Evolutionary conservation across 2,329 filamentous ascomycete species (phyloP), one percentile per base, ranked within the genome.

Genomic region (Lojkania enalia): DNA sequence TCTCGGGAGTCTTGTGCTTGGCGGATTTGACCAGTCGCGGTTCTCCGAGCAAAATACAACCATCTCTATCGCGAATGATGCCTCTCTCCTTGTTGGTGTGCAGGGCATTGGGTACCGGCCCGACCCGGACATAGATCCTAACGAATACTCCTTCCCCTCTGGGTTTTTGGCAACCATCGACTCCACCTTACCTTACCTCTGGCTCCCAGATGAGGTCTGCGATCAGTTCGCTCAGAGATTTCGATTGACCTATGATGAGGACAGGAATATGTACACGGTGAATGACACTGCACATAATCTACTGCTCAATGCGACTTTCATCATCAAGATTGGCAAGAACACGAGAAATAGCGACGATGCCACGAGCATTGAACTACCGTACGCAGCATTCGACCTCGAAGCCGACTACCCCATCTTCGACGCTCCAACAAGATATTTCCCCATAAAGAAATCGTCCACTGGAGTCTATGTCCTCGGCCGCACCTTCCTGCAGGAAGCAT

Each of bases 21-120:
- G 73, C 11, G 73, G 73, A 4, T 74, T 70, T 39, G 72, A 76
- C 43, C 45, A 54, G 20, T 57, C 66, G 0, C 61, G 70, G 7
- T 50, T 69, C 11, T 53, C 47, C 1, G 43, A 55, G 7, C 40
- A 47, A 12, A 48, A 61, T 2, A 48, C 46, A 1, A 55, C 46
- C 5, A 52, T 63, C 15, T 52, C 56, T 0, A 57, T 39, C 33
- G 36, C 47, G 5, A 35, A 43, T 6, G 58, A 64, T 39, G 57
- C 48, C 14, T 54, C 53, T 2, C 51, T 69, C 2, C 25, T 56
- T 4, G 64, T 68, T 4, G 59, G 58, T 2, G 56, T 62, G 1
- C 47, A 54, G n/a, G 55, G 52, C n/a, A 59, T 66, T 11, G 42
- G 51, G 2, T 58, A 63, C 30, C 40, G 19, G 5, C 57, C 60